A percentile compares a stretch with the other conserved stretches of the same genome.
Evolutionary conservation across 305 asterid genomes (phyloP).

Genomic region (Plantago lanceolata): DNA sequence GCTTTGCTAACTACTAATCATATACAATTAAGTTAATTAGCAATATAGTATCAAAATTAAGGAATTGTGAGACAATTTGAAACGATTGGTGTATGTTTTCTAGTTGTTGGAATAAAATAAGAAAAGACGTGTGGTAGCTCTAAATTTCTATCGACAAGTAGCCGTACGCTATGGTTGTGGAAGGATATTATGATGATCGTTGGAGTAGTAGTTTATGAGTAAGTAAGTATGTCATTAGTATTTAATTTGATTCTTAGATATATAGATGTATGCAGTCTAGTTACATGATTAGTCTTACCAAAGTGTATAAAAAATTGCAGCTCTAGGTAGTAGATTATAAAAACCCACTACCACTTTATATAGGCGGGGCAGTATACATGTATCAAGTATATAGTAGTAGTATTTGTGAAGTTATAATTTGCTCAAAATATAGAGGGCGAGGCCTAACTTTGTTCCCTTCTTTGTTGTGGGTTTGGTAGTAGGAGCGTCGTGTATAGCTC

Average conservation of each 20-base stretch:
- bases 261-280: not conserved
- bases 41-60: not conserved
- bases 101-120: not conserved
- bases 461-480: too few species aligned
- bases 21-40: not conserved
- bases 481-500: too few species aligned
- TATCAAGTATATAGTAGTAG: too few species aligned
- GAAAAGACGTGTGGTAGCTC: not conserved
- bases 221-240: not conserved
- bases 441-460: too few species aligned
- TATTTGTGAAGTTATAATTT: too few species aligned
- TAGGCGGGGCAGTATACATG: too few species aligned
- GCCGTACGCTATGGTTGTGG: slow-evolving; percentile 10
- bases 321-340: not conserved
- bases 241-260: not conserved
- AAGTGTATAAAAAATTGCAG: not conserved
- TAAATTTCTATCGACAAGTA: slow-evolving; percentile 6
- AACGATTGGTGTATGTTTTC: slow-evolving; percentile 9
- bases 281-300: not conserved
- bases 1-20: not conserved
- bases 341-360: too few species aligned
- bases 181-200: not conserved
- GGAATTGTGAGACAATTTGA: not conserved
- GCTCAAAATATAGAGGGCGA: too few species aligned
- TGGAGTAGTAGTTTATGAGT: too few species aligned